Base-by-base conservation (phyloP, 371 early-diverging fungal genomes). In the Mucor velutinosus region DNA sequence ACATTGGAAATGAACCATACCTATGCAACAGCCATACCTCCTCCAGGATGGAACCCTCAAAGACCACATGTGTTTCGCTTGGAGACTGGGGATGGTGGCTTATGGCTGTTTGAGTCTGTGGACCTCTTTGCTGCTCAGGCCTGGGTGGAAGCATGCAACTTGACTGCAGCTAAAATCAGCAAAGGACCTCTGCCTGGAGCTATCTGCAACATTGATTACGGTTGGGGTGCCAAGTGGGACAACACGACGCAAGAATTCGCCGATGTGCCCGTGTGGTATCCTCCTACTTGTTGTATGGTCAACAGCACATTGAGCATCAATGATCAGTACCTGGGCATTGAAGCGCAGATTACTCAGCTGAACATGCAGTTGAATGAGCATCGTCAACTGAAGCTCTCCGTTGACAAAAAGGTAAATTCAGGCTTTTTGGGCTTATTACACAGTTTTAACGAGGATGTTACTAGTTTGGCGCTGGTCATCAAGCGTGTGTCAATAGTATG, bases 171-270 rank as follows among this genome's bases (percentile, higher is more conserved):
- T 1, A 47, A 58, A 14, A 66, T 72, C 17, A 77, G 75, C 39
- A 77, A 77, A 45, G 71, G 71, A 29, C 62, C 77, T 6, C 43
- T 77, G 19, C 63, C 43, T 17, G 80, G 77, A 27, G 80, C 73
- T 0, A 58, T 79, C 14, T 63, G 69, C n/a, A 79, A 77, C 19
- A 56, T 77, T 47, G 77, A 79, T 35, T 79, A 77, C 59, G 80
- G 80, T 0, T 79, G 80, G 80, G 61, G 67, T 0, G 30, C 67
- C 15, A 33, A 57, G 45, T 55, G 58, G 45, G 56, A 61, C 8
- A n/a, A 47, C 33, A 53, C 32, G n/a, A 56, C 53, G 27, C 32
- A 19, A 27, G 37, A 47, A 29, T 59, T 57, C 6, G 62, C 56
- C 15, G 47, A 25, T 8, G 58, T 79, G 7, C 66, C 69, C 21